These are phyloP conservation scores for Candida sojae DNA, from an alignment of 1,139 yeast genomes.

Conservation along the genomic window DNA sequence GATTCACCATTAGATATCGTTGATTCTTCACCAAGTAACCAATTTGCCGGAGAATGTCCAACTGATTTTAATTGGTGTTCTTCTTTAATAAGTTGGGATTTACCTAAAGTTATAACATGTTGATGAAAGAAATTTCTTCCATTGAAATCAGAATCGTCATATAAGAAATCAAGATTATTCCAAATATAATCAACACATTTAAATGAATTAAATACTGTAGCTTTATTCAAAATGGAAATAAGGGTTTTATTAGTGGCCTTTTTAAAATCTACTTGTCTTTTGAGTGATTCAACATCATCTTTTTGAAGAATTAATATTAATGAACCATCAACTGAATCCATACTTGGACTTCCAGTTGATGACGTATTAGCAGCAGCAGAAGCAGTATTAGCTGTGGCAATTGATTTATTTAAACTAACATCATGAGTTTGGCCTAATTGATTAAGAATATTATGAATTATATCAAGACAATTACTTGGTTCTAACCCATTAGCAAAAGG, in stretches of 20 bases:
- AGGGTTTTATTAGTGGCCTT: slow-evolving; percentile 41
- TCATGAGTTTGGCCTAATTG: slow-evolving; percentile 28
- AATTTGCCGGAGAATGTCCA: slow-evolving; percentile 33
- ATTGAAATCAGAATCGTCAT: slow-evolving; percentile 72
- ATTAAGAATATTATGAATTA: slow-evolving; percentile 56
- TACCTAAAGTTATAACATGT: slow-evolving; percentile 74
- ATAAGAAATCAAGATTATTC: slow-evolving; percentile 22
- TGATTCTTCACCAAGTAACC: slow-evolving; percentile 41
- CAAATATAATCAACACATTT: slow-evolving; percentile 61
- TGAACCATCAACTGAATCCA: slow-evolving; percentile 4
- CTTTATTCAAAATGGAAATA: slow-evolving; percentile 61
- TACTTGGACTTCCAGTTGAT: neutral
- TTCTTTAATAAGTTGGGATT: slow-evolving; percentile 36
- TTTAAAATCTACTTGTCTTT: slow-evolving; percentile 18
- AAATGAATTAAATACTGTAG: slow-evolving; percentile 53
- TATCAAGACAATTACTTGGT: slow-evolving; percentile 52
- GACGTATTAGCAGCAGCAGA: neutral
- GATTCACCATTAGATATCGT: neutral
- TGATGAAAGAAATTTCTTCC: slow-evolving; percentile 87
- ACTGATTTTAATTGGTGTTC: slow-evolving; percentile 26
- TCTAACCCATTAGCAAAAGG: slow-evolving; percentile 77
- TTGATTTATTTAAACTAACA: slow-evolving; percentile 5
- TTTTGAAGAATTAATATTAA: slow-evolving; percentile 34
- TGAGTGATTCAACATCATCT: slow-evolving; percentile 47
- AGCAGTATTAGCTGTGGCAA: neutral